These are phyloP conservation scores for Pythium coloratum DNA, from an alignment of 352 stramenopile genomes.

Conservation along the genomic window DNA sequence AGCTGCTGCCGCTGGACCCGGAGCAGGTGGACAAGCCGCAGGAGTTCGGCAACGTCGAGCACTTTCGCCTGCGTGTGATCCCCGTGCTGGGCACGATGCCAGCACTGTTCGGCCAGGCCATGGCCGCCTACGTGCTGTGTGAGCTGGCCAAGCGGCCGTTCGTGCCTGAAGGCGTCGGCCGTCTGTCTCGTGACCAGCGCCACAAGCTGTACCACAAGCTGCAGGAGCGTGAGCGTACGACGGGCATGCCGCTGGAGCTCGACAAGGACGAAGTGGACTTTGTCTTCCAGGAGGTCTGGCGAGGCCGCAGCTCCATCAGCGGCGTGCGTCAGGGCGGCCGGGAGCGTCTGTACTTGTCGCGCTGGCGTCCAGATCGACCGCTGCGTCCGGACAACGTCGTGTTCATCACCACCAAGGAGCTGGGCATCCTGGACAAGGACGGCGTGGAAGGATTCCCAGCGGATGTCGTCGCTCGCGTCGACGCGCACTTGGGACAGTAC, in stretches of 20 bases:
- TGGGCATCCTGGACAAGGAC: constrained; percentile 55
- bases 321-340: constrained; percentile 67
- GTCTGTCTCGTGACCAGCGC: constrained; percentile 78
- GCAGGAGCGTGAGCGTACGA: constrained; percentile 68
- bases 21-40: constrained; percentile 87
- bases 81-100: constrained; percentile 94
- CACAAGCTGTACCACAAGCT: constrained; percentile 86
- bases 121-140: constrained; percentile 94
- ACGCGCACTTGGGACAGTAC: constrained; percentile 61
- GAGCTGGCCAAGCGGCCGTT: constrained; percentile 92
- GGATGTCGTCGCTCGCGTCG: constrained; percentile 66
- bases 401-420: constrained; percentile 83
- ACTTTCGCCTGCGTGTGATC: constrained; percentile 96
- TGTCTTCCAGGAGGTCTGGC: constrained; percentile 86
- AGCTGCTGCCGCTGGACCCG: constrained; percentile 93
- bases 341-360: constrained; percentile 80
- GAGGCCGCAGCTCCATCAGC: constrained; percentile 71
- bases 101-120: constrained; percentile 97
- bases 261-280: constrained; percentile 90
- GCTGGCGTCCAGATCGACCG: constrained; percentile 71
- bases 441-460: constrained; percentile 66
- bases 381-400: constrained; percentile 85
- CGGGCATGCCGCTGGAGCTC: constrained; percentile 61
- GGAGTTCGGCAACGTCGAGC: constrained; percentile 95
- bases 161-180: constrained; percentile 59